phyloP scores from a whole-genome alignment of 805 yeast genomes.

The Phaffomyces thermotolerans region DNA sequence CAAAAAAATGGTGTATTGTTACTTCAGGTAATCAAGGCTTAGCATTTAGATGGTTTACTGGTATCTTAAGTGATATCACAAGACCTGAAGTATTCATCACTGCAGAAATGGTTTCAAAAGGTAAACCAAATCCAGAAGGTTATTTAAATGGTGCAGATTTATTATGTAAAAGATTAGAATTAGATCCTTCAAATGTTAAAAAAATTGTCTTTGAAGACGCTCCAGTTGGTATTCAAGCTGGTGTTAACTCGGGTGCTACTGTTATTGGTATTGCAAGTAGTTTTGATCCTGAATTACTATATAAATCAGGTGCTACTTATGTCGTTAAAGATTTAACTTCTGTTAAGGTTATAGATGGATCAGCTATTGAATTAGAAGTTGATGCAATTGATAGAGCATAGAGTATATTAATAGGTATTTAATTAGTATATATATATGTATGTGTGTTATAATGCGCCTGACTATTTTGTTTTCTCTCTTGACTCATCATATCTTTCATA shows the following conservation, averaged over 20 bases:
- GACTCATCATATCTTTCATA: constrained; percentile 40
- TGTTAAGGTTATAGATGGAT: constrained; percentile 21
- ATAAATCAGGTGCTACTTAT: constrained; percentile 73
- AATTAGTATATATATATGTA: background rate
- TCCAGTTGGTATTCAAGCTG: constrained; percentile 84
- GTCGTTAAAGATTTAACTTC: constrained; percentile 62
- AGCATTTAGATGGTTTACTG: constrained; percentile 71
- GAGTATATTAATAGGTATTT: background rate
- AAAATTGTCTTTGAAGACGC: constrained; percentile 81
- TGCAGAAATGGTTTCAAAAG: constrained; percentile 71
- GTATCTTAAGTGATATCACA: constrained; percentile 44
- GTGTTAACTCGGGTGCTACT: constrained; percentile 77
- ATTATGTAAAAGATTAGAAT: constrained; percentile 37
- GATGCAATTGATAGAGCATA: constrained; percentile 16
- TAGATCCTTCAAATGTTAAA: constrained; percentile 31
- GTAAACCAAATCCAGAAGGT: constrained; percentile 87
- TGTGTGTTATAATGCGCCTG: background rate
- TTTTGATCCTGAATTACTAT: constrained; percentile 42
- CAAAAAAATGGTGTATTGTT: constrained; percentile 71
- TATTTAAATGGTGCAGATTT: constrained; percentile 39
- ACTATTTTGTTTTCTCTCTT: background rate
- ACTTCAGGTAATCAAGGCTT: constrained; percentile 75
- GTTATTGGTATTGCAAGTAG: constrained; percentile 82
- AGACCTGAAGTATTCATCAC: constrained; percentile 74
- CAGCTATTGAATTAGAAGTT: constrained; percentile 17